Percentiles rank a stretch among this genome's conserved stretches.
Evolutionary conservation across 139 green algal genomes (phyloP).

Genomic region (Diplosphaera chodatii): DNA sequence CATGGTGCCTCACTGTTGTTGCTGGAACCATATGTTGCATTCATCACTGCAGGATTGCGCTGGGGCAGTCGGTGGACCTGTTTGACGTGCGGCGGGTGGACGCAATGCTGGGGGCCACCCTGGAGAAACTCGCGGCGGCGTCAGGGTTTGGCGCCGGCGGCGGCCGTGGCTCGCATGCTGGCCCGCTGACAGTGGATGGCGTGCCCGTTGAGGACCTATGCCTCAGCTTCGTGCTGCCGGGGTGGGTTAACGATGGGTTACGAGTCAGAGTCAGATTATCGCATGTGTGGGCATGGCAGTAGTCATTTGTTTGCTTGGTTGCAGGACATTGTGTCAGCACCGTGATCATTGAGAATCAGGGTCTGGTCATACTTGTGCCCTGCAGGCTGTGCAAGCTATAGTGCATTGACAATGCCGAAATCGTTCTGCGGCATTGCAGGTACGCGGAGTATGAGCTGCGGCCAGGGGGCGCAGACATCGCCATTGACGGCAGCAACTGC

Average conservation of each 20-base stretch:
- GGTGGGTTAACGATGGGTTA: no score
- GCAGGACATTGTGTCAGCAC: no score
- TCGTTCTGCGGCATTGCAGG: neutral
- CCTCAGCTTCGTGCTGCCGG: conserved; percentile 89
- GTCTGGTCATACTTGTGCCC: no score
- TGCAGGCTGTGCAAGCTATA: no score
- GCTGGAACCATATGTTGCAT: no score
- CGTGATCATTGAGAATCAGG: no score
- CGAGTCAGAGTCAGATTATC: no score
- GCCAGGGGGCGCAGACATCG: conserved; percentile 45
- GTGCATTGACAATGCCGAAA: no score
- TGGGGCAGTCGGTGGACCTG: conserved; percentile 61
- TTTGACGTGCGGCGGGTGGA: conserved; percentile 74
- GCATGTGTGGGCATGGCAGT: no score
- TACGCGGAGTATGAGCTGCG: conserved; percentile 65
- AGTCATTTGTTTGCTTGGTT: no score
- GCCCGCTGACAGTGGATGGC: conserved; percentile 63
- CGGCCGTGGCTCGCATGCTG: neutral
- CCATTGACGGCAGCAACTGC: conserved; percentile 65
- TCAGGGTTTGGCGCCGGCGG: neutral
- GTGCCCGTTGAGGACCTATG: conserved; percentile 83
- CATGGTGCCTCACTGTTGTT: no score
- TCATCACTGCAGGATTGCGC: conserved; percentile 25
- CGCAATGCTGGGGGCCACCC: conserved; percentile 51
- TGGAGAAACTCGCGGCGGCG: conserved; percentile 55